Conservation (phyloP, 768 basidiomycete species). For the Gloeopeniophorella convolvens region DNA sequence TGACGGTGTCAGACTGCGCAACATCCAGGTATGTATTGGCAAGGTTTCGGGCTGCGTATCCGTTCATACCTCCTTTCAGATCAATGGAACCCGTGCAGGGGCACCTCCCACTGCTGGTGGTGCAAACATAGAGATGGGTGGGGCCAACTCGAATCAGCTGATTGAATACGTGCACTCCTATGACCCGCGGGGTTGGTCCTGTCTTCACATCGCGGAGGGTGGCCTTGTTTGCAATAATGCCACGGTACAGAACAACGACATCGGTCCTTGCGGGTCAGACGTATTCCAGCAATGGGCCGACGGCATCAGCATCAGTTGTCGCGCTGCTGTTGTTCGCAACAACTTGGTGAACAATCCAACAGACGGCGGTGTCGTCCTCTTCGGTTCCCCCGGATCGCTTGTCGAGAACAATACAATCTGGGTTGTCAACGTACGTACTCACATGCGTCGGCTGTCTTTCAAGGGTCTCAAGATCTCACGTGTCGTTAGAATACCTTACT, state of each 20-base stretch:
- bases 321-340: slow-evolving; percentile 51
- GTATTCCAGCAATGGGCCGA: slow-evolving; percentile 72
- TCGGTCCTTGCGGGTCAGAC: slow-evolving; percentile 70
- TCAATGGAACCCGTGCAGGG: slow-evolving; percentile 63
- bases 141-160: slow-evolving; percentile 60
- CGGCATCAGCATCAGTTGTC: slow-evolving; percentile 70
- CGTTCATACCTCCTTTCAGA: slow-evolving; percentile 33
- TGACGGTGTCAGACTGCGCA: slow-evolving; percentile 53
- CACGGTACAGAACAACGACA: slow-evolving; percentile 74
- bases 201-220: slow-evolving; percentile 73
- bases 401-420: slow-evolving; percentile 76
- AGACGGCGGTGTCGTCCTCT: slow-evolving; percentile 75
- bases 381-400: slow-evolving; percentile 66
- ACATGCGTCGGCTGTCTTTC: background rate
- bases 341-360: slow-evolving; percentile 70
- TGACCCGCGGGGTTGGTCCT: slow-evolving; percentile 79
- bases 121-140: slow-evolving; percentile 84
- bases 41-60: background rate
- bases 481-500: slow-evolving; percentile 51
- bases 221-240: slow-evolving; percentile 54
- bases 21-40: slow-evolving; percentile 52
- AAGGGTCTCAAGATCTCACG: background rate
- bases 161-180: slow-evolving; percentile 72
- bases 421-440: slow-evolving; percentile 50
- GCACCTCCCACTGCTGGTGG: slow-evolving; percentile 51